Percentiles rank a stretch among this genome's conserved stretches.
These are phyloP conservation scores for Mucor plumbeus DNA, from an alignment of 371 early-diverging fungal species.

Conservation along the genomic window DNA sequence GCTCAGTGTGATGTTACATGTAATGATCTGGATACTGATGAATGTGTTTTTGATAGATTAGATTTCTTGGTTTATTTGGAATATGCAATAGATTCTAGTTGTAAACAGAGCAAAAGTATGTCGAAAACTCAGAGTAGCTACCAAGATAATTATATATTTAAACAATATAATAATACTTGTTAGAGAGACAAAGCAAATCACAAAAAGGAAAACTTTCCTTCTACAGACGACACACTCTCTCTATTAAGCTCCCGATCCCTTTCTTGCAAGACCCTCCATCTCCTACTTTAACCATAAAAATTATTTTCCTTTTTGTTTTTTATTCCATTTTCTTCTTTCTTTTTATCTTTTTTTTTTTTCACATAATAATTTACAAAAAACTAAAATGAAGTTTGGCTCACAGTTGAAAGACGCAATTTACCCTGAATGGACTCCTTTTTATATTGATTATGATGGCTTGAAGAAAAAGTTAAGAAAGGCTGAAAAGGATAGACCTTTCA, in stretches of 20 bases:
- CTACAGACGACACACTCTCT: too few species aligned
- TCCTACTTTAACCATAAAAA: background rate
- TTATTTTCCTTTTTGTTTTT: slow-evolving; percentile 1
- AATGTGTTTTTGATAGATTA: background rate
- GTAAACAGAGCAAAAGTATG: background rate
- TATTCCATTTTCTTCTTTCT: background rate
- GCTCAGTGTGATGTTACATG: slow-evolving; percentile 18
- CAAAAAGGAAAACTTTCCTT: background rate
- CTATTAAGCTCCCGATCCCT: slow-evolving; percentile 1
- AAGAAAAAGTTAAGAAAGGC: slow-evolving; percentile 84
- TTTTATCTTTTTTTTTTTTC: background rate
- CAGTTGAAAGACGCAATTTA: slow-evolving; percentile 82
- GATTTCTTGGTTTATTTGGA: background rate
- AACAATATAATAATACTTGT: background rate
- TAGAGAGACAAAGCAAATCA: too few species aligned
- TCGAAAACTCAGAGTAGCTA: background rate
- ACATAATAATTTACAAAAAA: background rate
- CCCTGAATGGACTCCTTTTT: slow-evolving; percentile 91
- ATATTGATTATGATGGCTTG: slow-evolving; percentile 91
- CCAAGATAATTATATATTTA: background rate
- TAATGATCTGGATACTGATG: background rate
- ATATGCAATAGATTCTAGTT: background rate
- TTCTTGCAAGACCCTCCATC: background rate
- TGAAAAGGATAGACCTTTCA: slow-evolving; percentile 55
- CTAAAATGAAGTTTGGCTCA: slow-evolving; percentile 92